phyloP scores from a whole-genome alignment of 805 yeast species.

The Brettanomyces nanus region DNA sequence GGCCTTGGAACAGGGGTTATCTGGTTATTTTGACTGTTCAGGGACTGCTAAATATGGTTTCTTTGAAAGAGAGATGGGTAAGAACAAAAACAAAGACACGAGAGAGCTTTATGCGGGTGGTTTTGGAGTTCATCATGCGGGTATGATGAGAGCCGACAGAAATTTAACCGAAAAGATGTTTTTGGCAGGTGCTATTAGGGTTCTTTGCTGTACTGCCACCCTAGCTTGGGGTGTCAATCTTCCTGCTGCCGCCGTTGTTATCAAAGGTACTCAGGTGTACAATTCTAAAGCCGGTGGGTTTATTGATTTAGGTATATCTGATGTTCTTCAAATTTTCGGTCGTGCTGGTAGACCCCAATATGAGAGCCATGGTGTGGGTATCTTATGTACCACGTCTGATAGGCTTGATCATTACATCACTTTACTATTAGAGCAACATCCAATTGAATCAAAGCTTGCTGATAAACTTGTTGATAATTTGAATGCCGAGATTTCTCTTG shows the following conservation, averaged over 20 bases:
- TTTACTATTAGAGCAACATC: constrained; percentile 86
- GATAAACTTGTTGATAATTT: constrained; percentile 81
- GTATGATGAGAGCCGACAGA: constrained; percentile 87
- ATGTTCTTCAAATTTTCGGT: constrained; percentile 96
- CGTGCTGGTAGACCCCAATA: constrained; percentile 99
- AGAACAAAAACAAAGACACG: constrained; percentile 69
- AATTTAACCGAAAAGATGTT: constrained; percentile 86
- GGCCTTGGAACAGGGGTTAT: constrained; percentile 57
- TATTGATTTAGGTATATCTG: constrained; percentile 88
- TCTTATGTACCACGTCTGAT: constrained; percentile 77
- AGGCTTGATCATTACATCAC: constrained; percentile 82
- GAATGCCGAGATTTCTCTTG: constrained; percentile 93
- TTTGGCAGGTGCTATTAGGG: constrained; percentile 75
- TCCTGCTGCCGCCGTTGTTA: constrained; percentile 95
- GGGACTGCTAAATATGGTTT: constrained; percentile 33
- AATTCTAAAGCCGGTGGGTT: constrained; percentile 94
- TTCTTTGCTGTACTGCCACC: constrained; percentile 92
- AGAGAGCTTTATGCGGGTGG: constrained; percentile 75
- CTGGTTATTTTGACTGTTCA: constrained; percentile 49
- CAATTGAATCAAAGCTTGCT: constrained; percentile 81
- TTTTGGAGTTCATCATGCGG: constrained; percentile 95
- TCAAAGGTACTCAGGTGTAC: constrained; percentile 94
- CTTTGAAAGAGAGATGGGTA: constrained; percentile 56
- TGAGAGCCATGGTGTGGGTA: constrained; percentile 88
- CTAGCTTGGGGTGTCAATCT: constrained; percentile 99